These are phyloP conservation scores for Leccinum variicolor DNA, from an alignment of 768 basidiomycete species.

Conservation along the genomic window DNA sequence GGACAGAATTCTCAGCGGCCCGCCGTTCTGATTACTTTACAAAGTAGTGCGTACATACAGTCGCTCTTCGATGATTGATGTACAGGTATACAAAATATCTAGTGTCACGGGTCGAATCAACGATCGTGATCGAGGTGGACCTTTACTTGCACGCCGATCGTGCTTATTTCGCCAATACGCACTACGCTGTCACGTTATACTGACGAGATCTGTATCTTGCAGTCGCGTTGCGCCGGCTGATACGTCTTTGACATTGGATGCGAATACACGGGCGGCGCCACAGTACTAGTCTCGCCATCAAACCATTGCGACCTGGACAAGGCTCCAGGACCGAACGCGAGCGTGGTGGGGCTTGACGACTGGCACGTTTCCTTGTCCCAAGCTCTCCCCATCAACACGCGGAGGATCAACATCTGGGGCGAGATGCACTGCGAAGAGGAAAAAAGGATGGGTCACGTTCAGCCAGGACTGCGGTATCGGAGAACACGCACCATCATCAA, in stretches of 20 bases:
- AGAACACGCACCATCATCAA: conserved; percentile 18
- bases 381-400: conserved; percentile 17
- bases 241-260: conserved; percentile 1
- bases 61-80: neutral
- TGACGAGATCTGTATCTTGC: neutral
- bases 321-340: conserved; percentile 5
- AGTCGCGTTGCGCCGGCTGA: neutral
- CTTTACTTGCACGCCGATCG: neutral
- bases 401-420: conserved; percentile 25
- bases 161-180: neutral
- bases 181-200: neutral
- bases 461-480: neutral
- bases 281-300: neutral
- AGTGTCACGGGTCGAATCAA: neutral
- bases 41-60: neutral
- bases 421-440: conserved; percentile 21
- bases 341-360: neutral
- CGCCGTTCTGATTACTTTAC: neutral
- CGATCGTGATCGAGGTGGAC: neutral
- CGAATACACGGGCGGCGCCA: neutral
- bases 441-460: neutral
- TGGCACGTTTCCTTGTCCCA: conserved; percentile 7
- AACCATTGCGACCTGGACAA: neutral
- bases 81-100: neutral
- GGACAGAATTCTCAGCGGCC: neutral